phyloP scores from a whole-genome alignment of 2,329 filamentous ascomycete genomes.

The Helotiales sp. region DNA sequence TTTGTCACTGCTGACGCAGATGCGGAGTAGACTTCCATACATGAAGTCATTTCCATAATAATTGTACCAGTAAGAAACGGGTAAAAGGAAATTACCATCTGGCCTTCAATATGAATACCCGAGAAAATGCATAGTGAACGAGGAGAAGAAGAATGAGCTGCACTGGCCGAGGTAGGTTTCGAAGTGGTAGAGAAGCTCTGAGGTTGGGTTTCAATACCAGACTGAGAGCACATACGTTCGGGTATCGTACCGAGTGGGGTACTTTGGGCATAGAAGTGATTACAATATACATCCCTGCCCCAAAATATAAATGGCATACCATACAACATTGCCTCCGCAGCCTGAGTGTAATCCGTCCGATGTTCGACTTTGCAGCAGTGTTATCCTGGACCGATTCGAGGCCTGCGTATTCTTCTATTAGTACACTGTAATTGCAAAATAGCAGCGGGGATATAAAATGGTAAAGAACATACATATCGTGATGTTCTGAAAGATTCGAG shows the following conservation, averaged over 20 bases:
- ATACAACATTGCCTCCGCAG: not conserved
- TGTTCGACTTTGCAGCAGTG: not conserved
- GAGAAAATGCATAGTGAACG: too few species aligned
- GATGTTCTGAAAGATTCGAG: conserved; percentile 90
- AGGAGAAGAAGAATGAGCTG: too few species aligned
- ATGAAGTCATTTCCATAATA: too few species aligned
- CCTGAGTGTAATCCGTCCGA: not conserved
- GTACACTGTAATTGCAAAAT: not conserved
- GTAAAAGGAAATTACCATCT: too few species aligned
- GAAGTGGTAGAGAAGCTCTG: too few species aligned
- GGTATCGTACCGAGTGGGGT: not conserved
- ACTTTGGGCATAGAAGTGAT: not conserved
- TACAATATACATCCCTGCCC: not conserved
- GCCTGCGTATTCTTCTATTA: conserved; percentile 14
- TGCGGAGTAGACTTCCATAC: not conserved
- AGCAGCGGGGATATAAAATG: not conserved
- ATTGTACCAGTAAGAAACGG: too few species aligned
- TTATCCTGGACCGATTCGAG: conserved; percentile 34
- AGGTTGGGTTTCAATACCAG: too few species aligned
- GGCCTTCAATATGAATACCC: too few species aligned
- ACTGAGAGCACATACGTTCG: too few species aligned
- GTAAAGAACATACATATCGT: conserved; percentile 72
- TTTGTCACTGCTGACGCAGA: not conserved
- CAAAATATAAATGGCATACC: not conserved
- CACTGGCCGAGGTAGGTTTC: too few species aligned